Evolutionary conservation across 2,329 filamentous ascomycete species (phyloP), one percentile per base, ranked within the genome.

Genomic region (Venturia effusa): DNA sequence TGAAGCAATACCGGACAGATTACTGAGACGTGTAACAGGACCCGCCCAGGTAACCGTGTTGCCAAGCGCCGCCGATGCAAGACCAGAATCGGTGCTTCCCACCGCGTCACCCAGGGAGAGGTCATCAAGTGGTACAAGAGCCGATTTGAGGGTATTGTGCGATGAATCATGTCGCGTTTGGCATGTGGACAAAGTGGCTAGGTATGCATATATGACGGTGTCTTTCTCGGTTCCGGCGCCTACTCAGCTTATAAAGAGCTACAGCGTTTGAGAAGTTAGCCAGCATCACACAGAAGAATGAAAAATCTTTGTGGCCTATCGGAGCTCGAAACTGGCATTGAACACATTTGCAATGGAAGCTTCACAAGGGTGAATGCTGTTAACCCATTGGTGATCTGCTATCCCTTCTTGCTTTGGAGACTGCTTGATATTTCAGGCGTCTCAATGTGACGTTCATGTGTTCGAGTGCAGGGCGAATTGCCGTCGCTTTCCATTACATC

Each of bases 61-160:
- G 89, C 90, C 79, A 93, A 92, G 84, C 92, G 94, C 77, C 89
- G 93, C 79, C 91, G 93, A 76, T 87, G 83, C 83, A 89, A 95
- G 87, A 84, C 86, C 83, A 85, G 81, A 75, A 88, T 99, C 77
- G 94, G 94, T 77, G 78, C 89, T 76, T 84, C 81, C 80, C 94
- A 99, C 89, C 86, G 87, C 77, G 96, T 99, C 87, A 90, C 86
- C 87, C 89, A 92, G 77, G 81, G 86, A 70, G 94, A 99, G 87
- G 97, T 92, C 76, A 82, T 97, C 83, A 96, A 92, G 85, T 99
- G 94, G 94, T 99, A 89, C 85, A 90, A 90, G 85, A 87, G 84
- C 79, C 88, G 92, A 81, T 97, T 96, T 87, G 92, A 97, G 79
- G 94, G 93, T 79, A 97, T 97, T 79, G 91, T 99, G 83, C 88